These are phyloP conservation scores for Collybiopsis luxurians DNA, from an alignment of 768 basidiomycete species.

Conservation along the genomic window DNA sequence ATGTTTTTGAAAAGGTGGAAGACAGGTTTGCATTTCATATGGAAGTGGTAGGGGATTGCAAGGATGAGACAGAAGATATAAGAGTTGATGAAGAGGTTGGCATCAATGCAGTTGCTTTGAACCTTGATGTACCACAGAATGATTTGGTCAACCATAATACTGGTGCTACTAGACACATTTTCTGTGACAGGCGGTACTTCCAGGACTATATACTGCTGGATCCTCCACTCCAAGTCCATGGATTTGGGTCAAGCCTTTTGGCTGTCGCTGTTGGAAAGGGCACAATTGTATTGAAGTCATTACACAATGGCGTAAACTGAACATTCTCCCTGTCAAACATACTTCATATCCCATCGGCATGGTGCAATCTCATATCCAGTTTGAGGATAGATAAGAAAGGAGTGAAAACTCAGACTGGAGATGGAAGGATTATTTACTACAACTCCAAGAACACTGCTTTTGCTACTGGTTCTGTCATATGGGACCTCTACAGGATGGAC, in stretches of 20 bases:
- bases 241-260: too few relatives aligned
- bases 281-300: too few relatives aligned
- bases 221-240: too few relatives aligned
- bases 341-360: slow-evolving; percentile 6
- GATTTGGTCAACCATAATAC: not conserved
- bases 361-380: slow-evolving; percentile 11
- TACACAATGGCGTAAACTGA: not conserved
- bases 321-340: slow-evolving; percentile 2
- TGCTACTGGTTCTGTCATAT: not conserved
- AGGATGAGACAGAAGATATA: not conserved
- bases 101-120: not conserved
- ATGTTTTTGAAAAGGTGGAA: too few relatives aligned
- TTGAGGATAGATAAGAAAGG: not conserved
- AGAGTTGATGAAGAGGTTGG: not conserved
- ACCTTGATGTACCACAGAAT: not conserved
- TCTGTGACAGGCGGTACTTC: too few relatives aligned
- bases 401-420: not conserved
- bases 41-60: too few relatives aligned
- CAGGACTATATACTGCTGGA: too few relatives aligned
- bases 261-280: too few relatives aligned
- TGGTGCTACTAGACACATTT: not conserved
- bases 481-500: too few relatives aligned
- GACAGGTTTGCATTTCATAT: too few relatives aligned
- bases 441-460: not conserved
- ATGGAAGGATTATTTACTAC: not conserved